These are phyloP conservation scores for Ganoderma meredithae DNA, from an alignment of 1,284 basidiomycete species.

Conservation along the genomic window DNA sequence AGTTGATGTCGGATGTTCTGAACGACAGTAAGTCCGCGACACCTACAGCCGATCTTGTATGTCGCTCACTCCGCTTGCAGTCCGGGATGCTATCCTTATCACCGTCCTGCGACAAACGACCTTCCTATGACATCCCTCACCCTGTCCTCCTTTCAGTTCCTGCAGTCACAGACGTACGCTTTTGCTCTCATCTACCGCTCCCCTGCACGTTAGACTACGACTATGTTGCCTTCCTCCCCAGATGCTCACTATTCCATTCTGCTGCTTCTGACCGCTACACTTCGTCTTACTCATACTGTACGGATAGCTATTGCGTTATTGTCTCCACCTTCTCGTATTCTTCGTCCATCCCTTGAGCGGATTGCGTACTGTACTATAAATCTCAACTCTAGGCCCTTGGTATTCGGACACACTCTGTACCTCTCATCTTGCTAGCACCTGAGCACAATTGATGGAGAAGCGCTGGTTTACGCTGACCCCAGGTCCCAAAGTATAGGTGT, in stretches of 20 bases:
- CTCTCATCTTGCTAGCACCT: neutral
- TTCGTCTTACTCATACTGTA: slow-evolving; percentile 16
- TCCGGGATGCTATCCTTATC: slow-evolving; percentile 48
- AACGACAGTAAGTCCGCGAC: slow-evolving; percentile 47
- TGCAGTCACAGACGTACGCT: neutral
- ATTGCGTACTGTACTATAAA: neutral
- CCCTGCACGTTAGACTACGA: slow-evolving; percentile 7
- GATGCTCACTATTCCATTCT: slow-evolving; percentile 11
- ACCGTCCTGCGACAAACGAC: slow-evolving; percentile 36
- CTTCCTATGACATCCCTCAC: slow-evolving; percentile 23
- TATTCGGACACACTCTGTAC: neutral
- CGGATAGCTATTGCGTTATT: neutral
- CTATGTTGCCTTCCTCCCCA: slow-evolving; percentile 26
- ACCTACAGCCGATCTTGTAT: neutral
- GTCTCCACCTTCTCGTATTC: neutral
- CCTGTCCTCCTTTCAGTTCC: neutral
- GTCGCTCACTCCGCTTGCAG: slow-evolving; percentile 36
- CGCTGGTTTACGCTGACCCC: no score
- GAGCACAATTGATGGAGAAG: no score
- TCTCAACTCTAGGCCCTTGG: neutral
- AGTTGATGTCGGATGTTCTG: slow-evolving; percentile 55
- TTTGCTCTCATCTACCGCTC: neutral
- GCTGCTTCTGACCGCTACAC: slow-evolving; percentile 6
- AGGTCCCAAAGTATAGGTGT: no score
- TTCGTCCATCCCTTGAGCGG: neutral